phyloP scores from a whole-genome alignment of 1,284 basidiomycete genomes.

The Ceratobasidium papillatum region DNA sequence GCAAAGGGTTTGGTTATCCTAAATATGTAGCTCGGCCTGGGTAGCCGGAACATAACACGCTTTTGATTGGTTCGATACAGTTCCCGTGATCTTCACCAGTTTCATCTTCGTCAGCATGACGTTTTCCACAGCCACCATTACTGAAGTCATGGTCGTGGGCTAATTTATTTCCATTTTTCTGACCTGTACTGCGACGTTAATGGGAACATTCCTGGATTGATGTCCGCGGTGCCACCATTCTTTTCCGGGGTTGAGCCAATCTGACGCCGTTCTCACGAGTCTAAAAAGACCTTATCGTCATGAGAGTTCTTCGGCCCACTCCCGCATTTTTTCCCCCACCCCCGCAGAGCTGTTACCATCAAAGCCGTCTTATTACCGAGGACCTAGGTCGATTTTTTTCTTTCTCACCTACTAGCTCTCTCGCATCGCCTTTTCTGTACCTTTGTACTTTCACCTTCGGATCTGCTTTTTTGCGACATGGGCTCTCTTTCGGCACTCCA shows the following conservation, averaged over 20 bases:
- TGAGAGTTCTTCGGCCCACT: background rate
- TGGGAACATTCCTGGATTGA: background rate
- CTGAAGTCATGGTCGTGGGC: background rate
- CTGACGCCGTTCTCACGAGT: background rate
- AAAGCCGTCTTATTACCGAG: background rate
- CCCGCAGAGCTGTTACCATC: background rate
- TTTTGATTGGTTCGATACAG: background rate
- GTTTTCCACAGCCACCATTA: background rate
- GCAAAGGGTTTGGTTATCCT: background rate
- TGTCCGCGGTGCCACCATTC: background rate
- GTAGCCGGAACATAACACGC: background rate
- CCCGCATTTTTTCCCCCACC: background rate
- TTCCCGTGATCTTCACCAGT: background rate
- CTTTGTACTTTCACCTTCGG: background rate
- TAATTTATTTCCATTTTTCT: background rate
- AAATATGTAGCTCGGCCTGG: background rate
- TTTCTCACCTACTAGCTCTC: background rate
- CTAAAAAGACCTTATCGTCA: constrained; percentile 1
- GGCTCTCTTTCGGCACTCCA: background rate
- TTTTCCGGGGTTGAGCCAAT: background rate
- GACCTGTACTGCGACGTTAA: too few species aligned
- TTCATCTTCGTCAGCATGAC: background rate
- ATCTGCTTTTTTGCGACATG: background rate
- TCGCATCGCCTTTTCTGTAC: background rate
- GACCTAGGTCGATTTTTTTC: background rate